Evolutionary conservation across 1,139 yeast species (phyloP).

Genomic region (Yamadazyma jaroonii): DNA sequence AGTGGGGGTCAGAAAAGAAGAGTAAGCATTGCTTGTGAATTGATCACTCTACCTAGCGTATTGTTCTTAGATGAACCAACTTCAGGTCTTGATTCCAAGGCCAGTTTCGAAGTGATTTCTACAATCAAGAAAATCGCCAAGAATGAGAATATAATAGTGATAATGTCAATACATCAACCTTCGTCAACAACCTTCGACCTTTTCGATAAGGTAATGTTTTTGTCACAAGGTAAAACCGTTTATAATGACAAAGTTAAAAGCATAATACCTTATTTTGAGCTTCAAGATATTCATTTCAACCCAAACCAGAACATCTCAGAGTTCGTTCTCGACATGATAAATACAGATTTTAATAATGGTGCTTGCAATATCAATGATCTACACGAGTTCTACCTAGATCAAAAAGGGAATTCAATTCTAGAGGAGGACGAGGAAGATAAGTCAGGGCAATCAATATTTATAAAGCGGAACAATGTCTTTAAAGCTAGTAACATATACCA

Average conservation of each 20-base stretch:
- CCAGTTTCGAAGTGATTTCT: conserved; percentile 24
- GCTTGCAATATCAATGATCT: conserved; percentile 4
- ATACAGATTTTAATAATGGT: conserved; percentile 23
- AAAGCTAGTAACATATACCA: conserved; percentile 2
- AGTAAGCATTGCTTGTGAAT: conserved; percentile 24
- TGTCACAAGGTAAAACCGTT: conserved; percentile 31
- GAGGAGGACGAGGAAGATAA: too few relatives aligned
- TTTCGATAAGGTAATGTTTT: conserved; percentile 28
- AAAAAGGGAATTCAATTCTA: too few relatives aligned
- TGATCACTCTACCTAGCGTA: conserved; percentile 23
- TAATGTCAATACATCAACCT: conserved; percentile 39
- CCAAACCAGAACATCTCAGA: conserved; percentile 26
- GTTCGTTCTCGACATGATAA: conserved; percentile 30
- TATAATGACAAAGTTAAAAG: conserved; percentile 15
- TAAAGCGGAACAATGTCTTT: too few relatives aligned
- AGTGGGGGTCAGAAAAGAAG: conserved; percentile 26
- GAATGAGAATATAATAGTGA: conserved; percentile 26
- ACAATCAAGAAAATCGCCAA: conserved; percentile 24
- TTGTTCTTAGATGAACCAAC: conserved; percentile 80
- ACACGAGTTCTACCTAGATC: conserved; percentile 4
- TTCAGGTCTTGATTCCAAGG: conserved; percentile 78
- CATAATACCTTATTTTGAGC: conserved; percentile 16
- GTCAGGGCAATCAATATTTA: too few relatives aligned
- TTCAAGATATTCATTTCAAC: conserved; percentile 19
- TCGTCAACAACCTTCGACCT: conserved; percentile 27